Conservation (phyloP, 2,329 filamentous ascomycete species). For the Samsoniella hepiali region DNA sequence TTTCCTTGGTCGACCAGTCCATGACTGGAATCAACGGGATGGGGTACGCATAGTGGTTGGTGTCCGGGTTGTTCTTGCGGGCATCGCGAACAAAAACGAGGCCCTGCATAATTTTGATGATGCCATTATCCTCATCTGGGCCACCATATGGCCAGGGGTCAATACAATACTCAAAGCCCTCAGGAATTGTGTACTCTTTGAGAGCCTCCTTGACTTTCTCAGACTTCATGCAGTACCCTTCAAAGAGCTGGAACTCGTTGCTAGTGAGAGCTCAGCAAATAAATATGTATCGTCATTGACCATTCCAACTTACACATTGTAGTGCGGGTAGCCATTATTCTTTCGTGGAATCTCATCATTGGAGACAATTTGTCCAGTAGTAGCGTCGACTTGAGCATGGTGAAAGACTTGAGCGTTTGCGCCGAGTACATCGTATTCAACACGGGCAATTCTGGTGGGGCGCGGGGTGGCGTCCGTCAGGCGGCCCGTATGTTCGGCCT, state of each 20-base stretch:
- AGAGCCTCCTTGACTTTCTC: conserved; percentile 46
- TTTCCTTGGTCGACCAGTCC: conserved; percentile 51
- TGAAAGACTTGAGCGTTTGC: conserved; percentile 32
- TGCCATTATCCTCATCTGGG: conserved; percentile 37
- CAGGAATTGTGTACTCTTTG: conserved; percentile 44
- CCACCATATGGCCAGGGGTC: conserved; percentile 67
- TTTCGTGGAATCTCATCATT: conserved; percentile 24
- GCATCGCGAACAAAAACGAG: conserved; percentile 46
- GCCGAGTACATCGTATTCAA: conserved; percentile 43
- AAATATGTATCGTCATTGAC: not conserved
- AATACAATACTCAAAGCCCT: conserved; percentile 42
- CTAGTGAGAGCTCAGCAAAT: conserved; percentile 23
- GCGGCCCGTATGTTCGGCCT: conserved; percentile 56
- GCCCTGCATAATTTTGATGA: conserved; percentile 47
- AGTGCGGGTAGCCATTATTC: conserved; percentile 36
- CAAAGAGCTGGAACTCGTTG: conserved; percentile 39
- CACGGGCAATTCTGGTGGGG: conserved; percentile 44
- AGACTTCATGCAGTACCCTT: conserved; percentile 40
- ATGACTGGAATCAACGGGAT: conserved; percentile 58
- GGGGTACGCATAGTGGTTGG: conserved; percentile 62
- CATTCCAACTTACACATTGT: conserved; percentile 28
- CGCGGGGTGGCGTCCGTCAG: conserved; percentile 41
- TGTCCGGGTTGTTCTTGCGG: conserved; percentile 46
- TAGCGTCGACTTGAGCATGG: conserved; percentile 39
- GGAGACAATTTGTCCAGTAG: conserved; percentile 29